Evolutionary conservation across 2,329 filamentous ascomycete species (phyloP).

Genomic region (Phialemoniopsis sp.): DNA sequence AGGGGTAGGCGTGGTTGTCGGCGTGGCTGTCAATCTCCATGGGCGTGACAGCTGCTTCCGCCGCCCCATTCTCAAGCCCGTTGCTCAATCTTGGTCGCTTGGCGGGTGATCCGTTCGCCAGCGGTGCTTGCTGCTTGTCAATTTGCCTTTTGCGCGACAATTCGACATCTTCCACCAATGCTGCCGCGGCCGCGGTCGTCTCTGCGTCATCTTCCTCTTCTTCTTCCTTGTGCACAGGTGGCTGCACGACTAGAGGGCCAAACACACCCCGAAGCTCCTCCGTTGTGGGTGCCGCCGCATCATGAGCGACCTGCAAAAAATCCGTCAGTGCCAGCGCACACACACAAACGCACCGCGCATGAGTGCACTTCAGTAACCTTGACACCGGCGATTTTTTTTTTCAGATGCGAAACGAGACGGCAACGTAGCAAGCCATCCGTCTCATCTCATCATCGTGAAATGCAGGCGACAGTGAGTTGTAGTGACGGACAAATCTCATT

Average conservation of each 20-base stretch:
- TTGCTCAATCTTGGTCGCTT: slow-evolving; percentile 60
- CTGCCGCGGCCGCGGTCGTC: slow-evolving; percentile 8
- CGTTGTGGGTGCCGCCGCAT: slow-evolving; percentile 41
- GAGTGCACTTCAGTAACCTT: slow-evolving; percentile 8
- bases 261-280: slow-evolving; percentile 49
- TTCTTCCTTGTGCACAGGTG: slow-evolving; percentile 31
- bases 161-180: slow-evolving; percentile 30
- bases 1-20: slow-evolving; percentile 60
- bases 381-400: slow-evolving; percentile 7
- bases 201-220: slow-evolving; percentile 25
- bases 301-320: slow-evolving; percentile 43
- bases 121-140: slow-evolving; percentile 37
- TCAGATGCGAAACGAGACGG: slow-evolving; percentile 1
- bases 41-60: slow-evolving; percentile 44
- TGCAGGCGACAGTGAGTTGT: no score
- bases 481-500: no score
- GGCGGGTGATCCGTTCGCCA: slow-evolving; percentile 51
- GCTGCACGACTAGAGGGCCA: slow-evolving; percentile 47
- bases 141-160: slow-evolving; percentile 46
- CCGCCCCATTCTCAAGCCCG: slow-evolving; percentile 48
- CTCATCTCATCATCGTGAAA: no score
- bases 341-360: slow-evolving; percentile 8
- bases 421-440: no score
- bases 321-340: slow-evolving; percentile 29
- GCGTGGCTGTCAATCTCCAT: slow-evolving; percentile 56